Percentiles rank a stretch among this genome's conserved stretches.
Evolutionary conservation across 805 yeast genomes (phyloP).

Genomic region (Wickerhamiella occidentalis): DNA sequence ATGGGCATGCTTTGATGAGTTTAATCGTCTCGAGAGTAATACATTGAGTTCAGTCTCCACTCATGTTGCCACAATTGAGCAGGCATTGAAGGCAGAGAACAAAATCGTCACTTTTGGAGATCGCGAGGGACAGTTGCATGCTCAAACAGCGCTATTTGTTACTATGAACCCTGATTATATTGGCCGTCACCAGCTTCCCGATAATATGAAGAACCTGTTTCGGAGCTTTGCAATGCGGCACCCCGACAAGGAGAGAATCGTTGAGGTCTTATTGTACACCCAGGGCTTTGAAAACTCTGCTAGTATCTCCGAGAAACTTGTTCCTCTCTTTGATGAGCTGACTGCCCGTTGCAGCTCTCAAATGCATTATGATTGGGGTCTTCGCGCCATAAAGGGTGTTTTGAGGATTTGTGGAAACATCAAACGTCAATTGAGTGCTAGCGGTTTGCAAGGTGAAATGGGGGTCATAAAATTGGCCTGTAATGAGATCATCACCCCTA

Average conservation of each 20-base stretch:
- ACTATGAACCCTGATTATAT: slow-evolving; percentile 86
- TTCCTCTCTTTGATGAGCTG: slow-evolving; percentile 43
- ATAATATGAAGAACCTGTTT: slow-evolving; percentile 69
- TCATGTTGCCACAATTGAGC: slow-evolving; percentile 60
- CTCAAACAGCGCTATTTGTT: slow-evolving; percentile 53
- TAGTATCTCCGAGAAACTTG: slow-evolving; percentile 37
- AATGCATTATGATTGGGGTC: slow-evolving; percentile 80
- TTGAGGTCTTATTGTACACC: slow-evolving; percentile 57
- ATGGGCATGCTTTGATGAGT: slow-evolving; percentile 96
- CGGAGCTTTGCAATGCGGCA: slow-evolving; percentile 58
- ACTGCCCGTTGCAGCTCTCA: slow-evolving; percentile 37
- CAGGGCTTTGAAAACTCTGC: slow-evolving; percentile 51
- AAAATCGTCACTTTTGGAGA: slow-evolving; percentile 22
- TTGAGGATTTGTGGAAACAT: slow-evolving; percentile 46
- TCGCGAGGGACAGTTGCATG: slow-evolving; percentile 16
- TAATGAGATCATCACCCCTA: slow-evolving; percentile 54
- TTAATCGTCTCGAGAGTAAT: slow-evolving; percentile 60
- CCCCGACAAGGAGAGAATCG: slow-evolving; percentile 60
- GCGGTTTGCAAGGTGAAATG: slow-evolving; percentile 6
- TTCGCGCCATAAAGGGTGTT: slow-evolving; percentile 65
- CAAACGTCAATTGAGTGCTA: slow-evolving; percentile 14
- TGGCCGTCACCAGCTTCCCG: slow-evolving; percentile 76
- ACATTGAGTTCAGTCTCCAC: slow-evolving; percentile 78
- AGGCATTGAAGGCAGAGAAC: slow-evolving; percentile 30
- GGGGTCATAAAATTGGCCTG: slow-evolving; percentile 41